phyloP scores from a whole-genome alignment of 2,329 filamentous ascomycete species.

The Didymella sp. region DNA sequence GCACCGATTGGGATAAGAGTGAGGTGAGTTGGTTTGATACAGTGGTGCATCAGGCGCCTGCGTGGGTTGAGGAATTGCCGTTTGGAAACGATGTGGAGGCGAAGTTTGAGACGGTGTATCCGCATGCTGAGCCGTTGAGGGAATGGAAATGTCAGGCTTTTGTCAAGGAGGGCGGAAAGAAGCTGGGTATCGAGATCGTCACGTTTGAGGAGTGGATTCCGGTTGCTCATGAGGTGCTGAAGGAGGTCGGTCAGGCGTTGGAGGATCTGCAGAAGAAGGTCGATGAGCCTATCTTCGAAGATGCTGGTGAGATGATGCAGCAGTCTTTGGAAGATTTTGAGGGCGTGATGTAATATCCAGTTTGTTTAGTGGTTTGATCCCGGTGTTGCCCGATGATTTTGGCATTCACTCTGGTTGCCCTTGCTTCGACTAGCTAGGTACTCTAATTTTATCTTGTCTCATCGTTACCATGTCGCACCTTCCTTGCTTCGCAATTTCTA shows the following conservation, averaged over 20 bases:
- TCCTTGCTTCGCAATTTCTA: slow-evolving; percentile 7
- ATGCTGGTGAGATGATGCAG: slow-evolving; percentile 7
- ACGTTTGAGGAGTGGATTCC: slow-evolving; percentile 64
- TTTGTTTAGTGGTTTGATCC: not conserved
- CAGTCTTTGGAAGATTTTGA: slow-evolving; percentile 30
- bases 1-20: slow-evolving; percentile 42
- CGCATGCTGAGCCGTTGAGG: slow-evolving; percentile 50
- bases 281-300: slow-evolving; percentile 31
- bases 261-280: slow-evolving; percentile 31
- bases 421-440: slow-evolving; percentile 1
- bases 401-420: not conserved
- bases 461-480: not conserved
- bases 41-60: slow-evolving; percentile 51
- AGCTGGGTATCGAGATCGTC: slow-evolving; percentile 65
- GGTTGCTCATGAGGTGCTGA: slow-evolving; percentile 60
- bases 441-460: not conserved
- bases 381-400: not conserved
- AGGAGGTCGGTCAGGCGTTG: slow-evolving; percentile 48
- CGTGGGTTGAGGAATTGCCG: slow-evolving; percentile 65
- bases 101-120: slow-evolving; percentile 64
- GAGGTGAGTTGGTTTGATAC: slow-evolving; percentile 46
- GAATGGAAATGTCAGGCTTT: slow-evolving; percentile 69
- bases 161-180: slow-evolving; percentile 56
- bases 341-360: slow-evolving; percentile 27
- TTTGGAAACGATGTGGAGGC: slow-evolving; percentile 48